Evolutionary conservation across 805 yeast species (phyloP).

Genomic region (Zygosaccharomyces pseudorouxii): DNA sequence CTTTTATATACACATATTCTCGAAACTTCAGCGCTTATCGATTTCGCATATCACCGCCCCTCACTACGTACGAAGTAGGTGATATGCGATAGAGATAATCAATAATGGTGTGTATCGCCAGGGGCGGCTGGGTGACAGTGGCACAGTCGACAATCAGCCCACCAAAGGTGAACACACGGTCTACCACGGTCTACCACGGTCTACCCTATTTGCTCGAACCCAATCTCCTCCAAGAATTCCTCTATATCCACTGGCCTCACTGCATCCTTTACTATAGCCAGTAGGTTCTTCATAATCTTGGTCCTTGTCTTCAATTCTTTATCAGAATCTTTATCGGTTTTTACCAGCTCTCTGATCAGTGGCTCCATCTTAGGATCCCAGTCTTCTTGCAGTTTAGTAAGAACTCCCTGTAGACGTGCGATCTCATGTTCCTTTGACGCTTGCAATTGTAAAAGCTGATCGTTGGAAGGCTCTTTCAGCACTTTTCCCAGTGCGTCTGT

Average conservation of each 20-base stretch:
- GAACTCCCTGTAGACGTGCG: conserved; percentile 4
- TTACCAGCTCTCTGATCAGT: conserved; percentile 13
- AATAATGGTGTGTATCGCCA: no score
- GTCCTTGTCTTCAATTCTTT: conserved; percentile 19
- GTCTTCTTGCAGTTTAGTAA: conserved; percentile 11
- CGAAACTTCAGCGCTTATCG: conserved; percentile 4
- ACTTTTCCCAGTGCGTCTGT: conserved; percentile 11
- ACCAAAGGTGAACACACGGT: background rate
- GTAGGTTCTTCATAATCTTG: conserved; percentile 18
- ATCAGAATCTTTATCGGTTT: conserved; percentile 11
- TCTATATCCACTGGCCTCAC: conserved; percentile 23
- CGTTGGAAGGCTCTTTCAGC: conserved; percentile 20
- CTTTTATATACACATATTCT: background rate
- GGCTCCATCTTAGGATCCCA: conserved; percentile 18
- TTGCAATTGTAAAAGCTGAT: conserved; percentile 10
- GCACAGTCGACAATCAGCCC: background rate
- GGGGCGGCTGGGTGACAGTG: no score
- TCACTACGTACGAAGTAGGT: conserved; percentile 1
- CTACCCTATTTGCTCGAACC: background rate
- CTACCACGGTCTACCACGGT: background rate
- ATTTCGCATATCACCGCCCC: conserved; percentile 3
- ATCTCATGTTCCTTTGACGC: conserved; percentile 8
- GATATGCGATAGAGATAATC: background rate
- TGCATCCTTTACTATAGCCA: conserved; percentile 26
- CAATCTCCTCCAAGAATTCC: conserved; percentile 18